Base-by-base conservation (phyloP, 805 yeast species). In the Priceomyces melissophilus region DNA sequence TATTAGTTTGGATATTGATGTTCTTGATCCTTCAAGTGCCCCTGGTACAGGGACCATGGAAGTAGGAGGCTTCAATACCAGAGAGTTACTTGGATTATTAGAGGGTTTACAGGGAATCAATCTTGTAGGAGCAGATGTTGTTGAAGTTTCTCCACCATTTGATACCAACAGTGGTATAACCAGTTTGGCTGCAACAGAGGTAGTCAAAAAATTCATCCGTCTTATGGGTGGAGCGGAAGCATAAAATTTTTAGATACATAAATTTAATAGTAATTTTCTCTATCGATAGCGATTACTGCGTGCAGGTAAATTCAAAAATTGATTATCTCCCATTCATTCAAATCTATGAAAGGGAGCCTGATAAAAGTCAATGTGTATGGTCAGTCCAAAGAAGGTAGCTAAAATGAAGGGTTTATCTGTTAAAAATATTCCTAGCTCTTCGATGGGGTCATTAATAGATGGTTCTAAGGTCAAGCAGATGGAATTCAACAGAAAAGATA, bases 31-130 rank as follows among this genome's bases (percentile, higher is more conserved):
- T 0, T 79, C 84, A 4, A 64, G 70, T 38, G 87, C 87, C 2
- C 86, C 90, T 11, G 90, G 86, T 1, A 84, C 91, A 0, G 93
- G 93, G 8, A 84, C 93, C 3, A 76, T 82, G 49, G 93, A 84
- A 54, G 78, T 75, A 3, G 93, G 89, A 11, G 93, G 93, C 2
- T 76, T 39, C 27, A 39, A 38, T n/a, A 38, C 38, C n/a, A 38
- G 41, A 38, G 91, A 84, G 54, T 63, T 84, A 28, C 71, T 82
- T 45, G 63, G 72, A 5, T 60, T 84, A 16, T 49, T 84, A 33
- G 82, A 85, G 41, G 79, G 77, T 1, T 60, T 85, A 12, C 80
- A 77, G 35, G 79, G 78, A 1, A 60, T 84, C 42, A 72, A 80
- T 43, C 45, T 84, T 32, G 80, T 84, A 3, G 91, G 91, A 15